A percentile compares a stretch with the other conserved stretches of the same genome.
These are phyloP conservation scores for Lactarius hengduanensis DNA, from an alignment of 768 basidiomycete genomes.

Conservation along the genomic window DNA sequence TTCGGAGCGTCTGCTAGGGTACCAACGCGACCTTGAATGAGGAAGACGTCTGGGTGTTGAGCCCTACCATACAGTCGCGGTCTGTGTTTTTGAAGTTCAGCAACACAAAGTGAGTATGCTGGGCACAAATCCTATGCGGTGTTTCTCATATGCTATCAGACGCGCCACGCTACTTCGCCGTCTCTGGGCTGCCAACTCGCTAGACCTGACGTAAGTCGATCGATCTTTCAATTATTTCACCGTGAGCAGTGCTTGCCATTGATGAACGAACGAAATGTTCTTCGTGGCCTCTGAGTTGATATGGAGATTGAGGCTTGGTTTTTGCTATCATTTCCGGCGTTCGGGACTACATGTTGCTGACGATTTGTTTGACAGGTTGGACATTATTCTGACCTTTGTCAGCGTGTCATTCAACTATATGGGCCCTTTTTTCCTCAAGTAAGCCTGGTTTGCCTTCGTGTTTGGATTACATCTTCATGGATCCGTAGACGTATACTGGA, in stretches of 20 bases:
- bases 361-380: conserved; percentile 38
- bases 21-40: conserved; percentile 59
- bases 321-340: background rate
- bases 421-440: conserved; percentile 80
- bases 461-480: background rate
- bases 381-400: conserved; percentile 63
- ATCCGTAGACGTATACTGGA: conserved; percentile 52
- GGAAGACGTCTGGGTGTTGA: conserved; percentile 68
- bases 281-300: background rate
- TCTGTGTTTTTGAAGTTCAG: conserved; percentile 56
- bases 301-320: background rate
- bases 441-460: background rate
- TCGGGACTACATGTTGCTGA: background rate
- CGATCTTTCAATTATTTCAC: background rate
- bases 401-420: conserved; percentile 77
- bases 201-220: conserved; percentile 40
- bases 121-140: background rate
- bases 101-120: conserved; percentile 29
- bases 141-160: conserved; percentile 12
- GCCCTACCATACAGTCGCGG: conserved; percentile 63
- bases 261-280: background rate
- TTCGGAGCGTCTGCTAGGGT: conserved; percentile 34
- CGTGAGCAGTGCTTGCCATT: background rate
- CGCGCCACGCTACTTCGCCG: conserved; percentile 43
- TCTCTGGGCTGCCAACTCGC: conserved; percentile 46